Evolutionary conservation across 805 yeast genomes (phyloP), one percentile per base, ranked within the genome.

Genomic region (Nakazawaea ernobii): DNA sequence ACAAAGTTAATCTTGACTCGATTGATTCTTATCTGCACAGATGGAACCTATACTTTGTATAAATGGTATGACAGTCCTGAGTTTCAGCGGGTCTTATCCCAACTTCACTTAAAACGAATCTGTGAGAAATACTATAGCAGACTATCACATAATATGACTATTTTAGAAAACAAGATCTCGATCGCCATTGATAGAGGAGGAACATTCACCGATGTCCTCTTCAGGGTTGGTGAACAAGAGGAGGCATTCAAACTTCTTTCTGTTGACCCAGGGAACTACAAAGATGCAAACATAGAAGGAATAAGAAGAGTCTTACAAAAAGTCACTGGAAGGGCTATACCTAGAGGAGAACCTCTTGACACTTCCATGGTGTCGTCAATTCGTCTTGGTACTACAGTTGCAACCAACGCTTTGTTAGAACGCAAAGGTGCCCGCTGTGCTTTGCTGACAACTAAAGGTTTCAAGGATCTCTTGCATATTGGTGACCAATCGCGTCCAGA

Each of bases 401-500:
- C 76, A 10, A 71, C 77, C 39, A 71, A 71, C 56, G 77, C 77
- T 1, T 59, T 71, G 37, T 61, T 71, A 48, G 76, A 71, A 52
- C 57, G 76, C 47, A 69, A 71, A 54, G 77, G 77, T 40, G 75
- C 73, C 4, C 50, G 51, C 38, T 73, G 70, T 24, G 65, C 69
- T 6, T 55, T 71, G 41, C 55, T 71, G 8, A 70, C 75, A 17
- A 68, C 77, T 7, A 69, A 68, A 50, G 77, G 75, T 0, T 71
- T 70, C 55, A 64, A 64, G 52, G 77, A 71, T 45, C 73, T 71
- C 15, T 61, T 71, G 55, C 58, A 55, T 4, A 71, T 71, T 48
- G 77, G 77, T 3, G 71, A 69, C 52, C 77, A 71, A 52, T 67
- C 75, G 6, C 58, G 77, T 50, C 77, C 77, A 3, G 61, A 67